A percentile compares a stretch with the other conserved stretches of the same genome.
phyloP scores from a whole-genome alignment of 345 rosid species.

The Euphorbia peplus region DNA sequence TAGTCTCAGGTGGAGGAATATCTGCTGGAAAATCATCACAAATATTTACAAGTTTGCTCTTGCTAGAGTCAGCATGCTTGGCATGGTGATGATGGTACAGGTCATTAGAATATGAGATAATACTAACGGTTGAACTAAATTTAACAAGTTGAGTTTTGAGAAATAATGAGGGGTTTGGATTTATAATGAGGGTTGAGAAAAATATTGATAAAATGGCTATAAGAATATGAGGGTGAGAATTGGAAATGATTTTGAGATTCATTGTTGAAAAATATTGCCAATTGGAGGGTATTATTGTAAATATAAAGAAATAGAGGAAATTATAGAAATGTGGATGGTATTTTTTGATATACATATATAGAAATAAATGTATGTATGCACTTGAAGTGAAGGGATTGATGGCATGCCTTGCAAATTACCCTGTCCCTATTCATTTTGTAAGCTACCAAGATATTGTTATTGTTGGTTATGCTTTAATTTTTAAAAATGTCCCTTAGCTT shows the following conservation, averaged over 20 bases:
- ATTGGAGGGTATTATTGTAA: too few relatives aligned
- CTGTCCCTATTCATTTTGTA: constrained; percentile 25
- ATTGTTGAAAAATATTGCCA: too few relatives aligned
- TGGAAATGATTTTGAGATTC: constrained; percentile 19
- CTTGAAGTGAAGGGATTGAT: constrained; percentile 77
- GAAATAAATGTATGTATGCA: constrained; percentile 24
- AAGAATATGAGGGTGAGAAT: constrained; percentile 25
- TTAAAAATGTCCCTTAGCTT: constrained; percentile 2
- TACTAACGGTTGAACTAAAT: constrained; percentile 6
- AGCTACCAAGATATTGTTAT: constrained; percentile 19
- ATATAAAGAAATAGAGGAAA: too few relatives aligned
- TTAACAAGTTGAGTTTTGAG: constrained; percentile 13
- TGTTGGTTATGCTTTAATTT: constrained; percentile 15
- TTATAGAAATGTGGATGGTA: background rate
- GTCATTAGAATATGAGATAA: background rate
- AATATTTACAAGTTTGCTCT: constrained; percentile 32
- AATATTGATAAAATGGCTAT: constrained; percentile 43
- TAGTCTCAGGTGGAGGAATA: constrained; percentile 67
- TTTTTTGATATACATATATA: background rate
- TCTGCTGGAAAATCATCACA: constrained; percentile 69
- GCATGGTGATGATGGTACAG: constrained; percentile 18
- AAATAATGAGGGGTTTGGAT: constrained; percentile 10
- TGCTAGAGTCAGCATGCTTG: constrained; percentile 13
- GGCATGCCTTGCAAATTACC: constrained; percentile 91
- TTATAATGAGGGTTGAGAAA: constrained; percentile 30